Evolutionary conservation across 208 protist species (phyloP).

Genomic region (Phytomonas sp.): DNA sequence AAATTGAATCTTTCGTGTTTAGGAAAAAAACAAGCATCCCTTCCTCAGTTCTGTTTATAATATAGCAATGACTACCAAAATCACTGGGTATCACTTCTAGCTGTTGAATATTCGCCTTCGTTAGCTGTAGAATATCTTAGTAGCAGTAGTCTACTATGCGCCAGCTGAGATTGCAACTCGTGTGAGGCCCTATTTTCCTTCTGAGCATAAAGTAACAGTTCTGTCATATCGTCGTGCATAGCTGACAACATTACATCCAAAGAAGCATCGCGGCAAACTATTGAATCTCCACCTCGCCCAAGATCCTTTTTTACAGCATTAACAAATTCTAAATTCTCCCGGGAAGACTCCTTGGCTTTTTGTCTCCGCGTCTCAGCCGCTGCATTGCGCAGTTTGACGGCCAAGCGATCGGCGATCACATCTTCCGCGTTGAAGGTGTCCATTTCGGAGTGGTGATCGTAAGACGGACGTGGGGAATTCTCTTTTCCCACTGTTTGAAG

Average conservation of each 20-base stretch:
- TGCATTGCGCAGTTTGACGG: constrained; percentile 16
- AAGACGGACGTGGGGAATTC: not conserved
- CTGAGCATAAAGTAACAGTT: constrained; percentile 34
- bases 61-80: constrained; percentile 3
- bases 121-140: not conserved
- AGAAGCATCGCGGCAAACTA: constrained; percentile 32
- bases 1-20: not conserved
- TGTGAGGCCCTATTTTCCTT: constrained; percentile 21
- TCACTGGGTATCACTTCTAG: not conserved
- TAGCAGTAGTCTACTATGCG: constrained; percentile 12
- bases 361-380: constrained; percentile 1
- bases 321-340: not conserved
- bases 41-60: not conserved
- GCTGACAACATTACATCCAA: constrained; percentile 34
- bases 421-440: constrained; percentile 11
- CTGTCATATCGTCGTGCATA: constrained; percentile 49
- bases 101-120: not conserved
- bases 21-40: not conserved
- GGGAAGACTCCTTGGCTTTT: not conserved
- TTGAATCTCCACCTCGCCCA: not conserved
- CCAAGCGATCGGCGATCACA: constrained; percentile 17
- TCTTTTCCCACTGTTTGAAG: not conserved
- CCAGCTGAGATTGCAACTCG: constrained; percentile 27
- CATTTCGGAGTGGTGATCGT: not conserved
- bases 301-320: not conserved